These are phyloP conservation scores for Paramecium biaurelia DNA, from an alignment of 73 alveolate species.

Conservation along the genomic window DNA sequence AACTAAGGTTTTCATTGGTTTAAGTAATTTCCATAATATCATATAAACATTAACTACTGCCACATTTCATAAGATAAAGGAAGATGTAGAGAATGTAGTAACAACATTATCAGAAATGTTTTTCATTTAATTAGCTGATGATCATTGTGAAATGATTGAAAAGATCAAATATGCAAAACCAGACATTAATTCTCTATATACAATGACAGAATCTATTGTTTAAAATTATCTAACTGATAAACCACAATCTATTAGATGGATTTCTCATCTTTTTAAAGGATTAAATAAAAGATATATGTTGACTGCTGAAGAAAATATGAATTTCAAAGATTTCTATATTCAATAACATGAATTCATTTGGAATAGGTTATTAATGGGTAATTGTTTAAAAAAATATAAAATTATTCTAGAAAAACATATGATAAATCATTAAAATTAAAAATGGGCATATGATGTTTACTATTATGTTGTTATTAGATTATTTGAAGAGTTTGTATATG, in stretches of 20 bases:
- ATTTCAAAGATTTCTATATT: conserved; percentile 9
- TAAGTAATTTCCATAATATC: conserved; percentile 23
- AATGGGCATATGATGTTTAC: conserved; percentile 29
- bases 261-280: not conserved
- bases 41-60: conserved; percentile 38
- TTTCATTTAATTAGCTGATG: conserved; percentile 10
- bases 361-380: not conserved
- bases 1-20: conserved; percentile 13
- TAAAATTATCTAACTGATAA: not conserved
- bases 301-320: conserved; percentile 49
- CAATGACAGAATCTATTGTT: not conserved
- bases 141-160: not conserved
- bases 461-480: conserved; percentile 17
- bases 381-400: not conserved
- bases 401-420: not conserved
- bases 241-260: not conserved
- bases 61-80: conserved; percentile 2
- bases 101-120: conserved; percentile 22
- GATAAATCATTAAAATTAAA: not conserved
- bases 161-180: not conserved
- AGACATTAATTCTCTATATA: not conserved
- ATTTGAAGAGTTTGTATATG: conserved; percentile 35
- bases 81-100: conserved; percentile 41
- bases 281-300: not conserved
- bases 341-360: conserved; percentile 38